Base-by-base conservation (phyloP, 306 rosid genomes). In the Citrullus amarus region DNA sequence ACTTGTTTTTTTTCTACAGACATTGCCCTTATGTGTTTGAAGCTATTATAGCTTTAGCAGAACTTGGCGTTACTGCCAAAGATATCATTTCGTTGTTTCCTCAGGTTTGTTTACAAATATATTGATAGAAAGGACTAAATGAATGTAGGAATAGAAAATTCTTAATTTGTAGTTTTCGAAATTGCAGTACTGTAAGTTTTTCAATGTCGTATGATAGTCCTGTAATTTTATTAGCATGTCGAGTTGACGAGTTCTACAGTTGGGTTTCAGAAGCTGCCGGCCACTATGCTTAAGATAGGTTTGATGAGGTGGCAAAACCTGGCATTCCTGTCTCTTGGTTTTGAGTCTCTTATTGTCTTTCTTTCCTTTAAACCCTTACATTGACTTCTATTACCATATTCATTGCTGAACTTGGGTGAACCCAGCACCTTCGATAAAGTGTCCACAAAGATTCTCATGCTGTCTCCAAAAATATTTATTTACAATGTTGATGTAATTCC, bases 41-140 rank as follows among this genome's bases (percentile, higher is more conserved):
- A 86, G 99, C 96, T 53, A 85, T 91, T 76, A 82, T 81, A 72
- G 98, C 98, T 77, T 91, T 96, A 82, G 90, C 99, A 59, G 99
- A 92, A 85, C 79, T 96, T 67, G 96, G 97, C 78, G 87, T 87
- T 78, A 58, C 92, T 44, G 88, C 89, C 81, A 92, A 90, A 81
- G 99, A 96, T 82, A 96, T 96, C 65, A 82, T 88, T 79, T 91
- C 96, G 56, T 82, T 96, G 90, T 90, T 91, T 86, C 96, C 99
- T 60, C 99, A 92, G 99, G 99, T 92, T 84, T 76, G 86, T 83
- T 85, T 56, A 15, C 44, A 62, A 44, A 77, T 59, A 15, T 46
- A 60, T 73, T 51, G 46, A 30, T 50, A 9, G 53, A 48, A 46
- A 48, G 76, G 15, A 48, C 14, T 13, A 46, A 8, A 3, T 71